Evolutionary conservation across 1,284 basidiomycete species (phyloP), one percentile per base, ranked within the genome.

Genomic region (Apiotrichum veenhuisii): DNA sequence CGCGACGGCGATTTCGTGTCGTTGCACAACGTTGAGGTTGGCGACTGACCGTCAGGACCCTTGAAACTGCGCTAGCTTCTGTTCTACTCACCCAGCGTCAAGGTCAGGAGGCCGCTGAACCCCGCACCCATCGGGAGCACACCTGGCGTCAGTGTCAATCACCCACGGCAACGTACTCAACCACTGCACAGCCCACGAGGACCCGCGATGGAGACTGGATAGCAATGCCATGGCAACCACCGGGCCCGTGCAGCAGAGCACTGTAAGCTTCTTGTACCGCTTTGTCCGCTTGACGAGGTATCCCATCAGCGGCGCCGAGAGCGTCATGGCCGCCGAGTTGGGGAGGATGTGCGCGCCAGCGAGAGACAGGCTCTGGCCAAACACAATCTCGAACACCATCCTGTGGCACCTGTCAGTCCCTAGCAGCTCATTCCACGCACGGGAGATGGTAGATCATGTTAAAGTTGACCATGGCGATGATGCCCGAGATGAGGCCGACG

Each of bases 361-460:
- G 17, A 37, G 25, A 5, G 64, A 54, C 20, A 65, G 51, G 9
- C 44, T 43, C 38, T 67, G 57, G 20, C 59, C 44, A 27, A 65
- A 64, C 5, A 67, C 65, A 20, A 67, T 66, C 52, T 67, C 65
- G 46, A 67, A 69, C 11, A 69, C 50, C 61, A 64, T 64, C 9
- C 62, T 61, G 51, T 7, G 46, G 4, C 26, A 43, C n/a, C 18
- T 3, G 22, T 23, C 15, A 40, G 42, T 18, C 17, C 0, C 26
- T 14, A 1, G 1, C 2, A 18, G 23, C n/a, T 2, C 23, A 25
- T 8, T 25, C 15, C 9, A 52, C 62, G 52, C 36, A 65, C 59
- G 65, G 64, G 3, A 69, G 58, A 41, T 67, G 65, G 48, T 67
- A 69, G n/a, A 64, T 47, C 67, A 67, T 67, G 55, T 69, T 69